Conservation (phyloP, 177 flowering plant species). For the Vitis hybrid region DNA sequence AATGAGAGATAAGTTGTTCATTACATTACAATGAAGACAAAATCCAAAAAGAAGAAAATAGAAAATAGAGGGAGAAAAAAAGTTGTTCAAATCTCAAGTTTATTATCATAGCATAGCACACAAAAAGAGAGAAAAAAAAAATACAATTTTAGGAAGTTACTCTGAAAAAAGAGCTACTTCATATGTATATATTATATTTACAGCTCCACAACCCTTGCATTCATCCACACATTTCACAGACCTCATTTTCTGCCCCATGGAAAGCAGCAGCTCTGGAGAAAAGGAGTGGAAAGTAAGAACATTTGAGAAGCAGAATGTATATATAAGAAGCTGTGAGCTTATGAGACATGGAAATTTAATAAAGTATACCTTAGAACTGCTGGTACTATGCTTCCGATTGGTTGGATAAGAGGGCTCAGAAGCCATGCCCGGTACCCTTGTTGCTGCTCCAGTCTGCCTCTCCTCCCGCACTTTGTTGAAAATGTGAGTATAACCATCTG, state of each 20-base stretch:
- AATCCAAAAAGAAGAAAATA: too few species aligned
- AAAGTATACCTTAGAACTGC: constrained; percentile 24
- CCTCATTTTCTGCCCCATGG: constrained; percentile 39
- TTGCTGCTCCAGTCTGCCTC: constrained; percentile 31
- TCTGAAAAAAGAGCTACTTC: constrained; percentile 19
- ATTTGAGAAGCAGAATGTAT: neutral
- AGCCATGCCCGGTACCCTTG: constrained; percentile 19
- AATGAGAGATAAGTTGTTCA: too few species aligned
- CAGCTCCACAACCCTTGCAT: constrained; percentile 15
- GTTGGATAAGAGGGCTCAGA: constrained; percentile 14
- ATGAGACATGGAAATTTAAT: neutral
- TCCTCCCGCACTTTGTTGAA: constrained; percentile 41
- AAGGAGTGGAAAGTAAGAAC: neutral
- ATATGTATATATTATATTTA: constrained; percentile 19
- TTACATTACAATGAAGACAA: too few species aligned
- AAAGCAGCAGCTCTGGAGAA: constrained; percentile 48
- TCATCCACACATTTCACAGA: neutral
- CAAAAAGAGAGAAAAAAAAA: constrained; percentile 20
- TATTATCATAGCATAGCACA: constrained; percentile 18
- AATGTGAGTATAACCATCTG: constrained; percentile 34
- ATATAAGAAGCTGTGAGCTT: neutral
- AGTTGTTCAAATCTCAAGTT: neutral
- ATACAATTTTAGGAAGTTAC: constrained; percentile 14
- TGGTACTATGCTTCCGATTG: constrained; percentile 6
- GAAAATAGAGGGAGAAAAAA: too few species aligned